A percentile compares a stretch with the other conserved stretches of the same genome.
phyloP scores from a whole-genome alignment of 164 flowering plant species.

The Magnolia changhungtana region DNA sequence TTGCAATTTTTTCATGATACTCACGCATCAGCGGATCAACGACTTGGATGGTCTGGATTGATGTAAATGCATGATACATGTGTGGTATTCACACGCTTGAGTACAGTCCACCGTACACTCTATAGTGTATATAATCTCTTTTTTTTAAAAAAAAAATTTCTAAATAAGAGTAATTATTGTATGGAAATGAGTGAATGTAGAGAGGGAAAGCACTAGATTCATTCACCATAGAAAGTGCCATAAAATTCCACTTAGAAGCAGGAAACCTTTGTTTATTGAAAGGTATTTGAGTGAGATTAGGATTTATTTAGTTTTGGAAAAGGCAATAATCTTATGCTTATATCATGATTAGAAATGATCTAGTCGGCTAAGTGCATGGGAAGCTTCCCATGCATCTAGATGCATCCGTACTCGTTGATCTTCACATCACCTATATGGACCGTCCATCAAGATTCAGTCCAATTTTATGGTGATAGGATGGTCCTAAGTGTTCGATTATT shows the following conservation, averaged over 20 bases:
- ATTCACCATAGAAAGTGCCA: conserved; percentile 42
- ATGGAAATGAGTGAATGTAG: conserved; percentile 10
- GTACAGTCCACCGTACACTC: too few species aligned
- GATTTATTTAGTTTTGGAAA: conserved; percentile 16
- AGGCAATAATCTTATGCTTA: conserved; percentile 1
- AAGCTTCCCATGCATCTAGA: too few species aligned
- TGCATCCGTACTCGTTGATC: too few species aligned
- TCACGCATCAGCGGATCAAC: too few species aligned
- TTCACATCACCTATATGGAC: too few species aligned
- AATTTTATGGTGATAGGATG: too few species aligned
- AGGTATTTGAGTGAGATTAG: conserved; percentile 10
- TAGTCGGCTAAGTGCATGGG: too few species aligned
- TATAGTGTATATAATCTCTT: too few species aligned
- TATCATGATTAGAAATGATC: conserved; percentile 1
- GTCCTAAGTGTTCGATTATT: too few species aligned
- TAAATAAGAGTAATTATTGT: conserved; percentile 15
- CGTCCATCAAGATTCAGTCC: too few species aligned
- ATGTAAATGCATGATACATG: neutral
- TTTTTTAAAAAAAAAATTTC: conserved; percentile 12
- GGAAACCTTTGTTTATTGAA: conserved; percentile 19
- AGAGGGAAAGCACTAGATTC: conserved; percentile 18
- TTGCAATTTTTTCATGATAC: too few species aligned
- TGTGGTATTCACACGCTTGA: neutral
- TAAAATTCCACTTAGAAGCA: conserved; percentile 38
- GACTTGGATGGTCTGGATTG: neutral